phyloP scores from a whole-genome alignment of 23 red algal species.

The Gracilariopsis chorda region DNA sequence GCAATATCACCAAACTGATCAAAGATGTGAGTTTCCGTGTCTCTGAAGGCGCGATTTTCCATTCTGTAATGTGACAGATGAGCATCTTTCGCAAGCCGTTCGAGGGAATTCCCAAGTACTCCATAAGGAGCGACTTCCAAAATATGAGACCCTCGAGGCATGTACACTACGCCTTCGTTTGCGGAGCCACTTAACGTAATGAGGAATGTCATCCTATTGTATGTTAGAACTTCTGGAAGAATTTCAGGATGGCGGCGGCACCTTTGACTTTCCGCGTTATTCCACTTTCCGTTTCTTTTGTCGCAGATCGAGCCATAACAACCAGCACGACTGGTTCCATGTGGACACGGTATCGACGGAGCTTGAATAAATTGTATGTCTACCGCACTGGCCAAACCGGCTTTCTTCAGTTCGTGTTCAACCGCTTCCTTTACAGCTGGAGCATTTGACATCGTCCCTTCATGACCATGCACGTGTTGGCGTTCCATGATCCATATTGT shows the following conservation, averaged over 20 bases:
- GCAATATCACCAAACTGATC: conserved; percentile 42
- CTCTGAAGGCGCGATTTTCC: not conserved
- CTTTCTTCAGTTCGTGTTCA: not conserved
- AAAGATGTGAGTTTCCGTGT: not conserved
- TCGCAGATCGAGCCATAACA: conserved; percentile 12
- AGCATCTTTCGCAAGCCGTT: conserved; percentile 7
- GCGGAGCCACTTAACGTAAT: conserved; percentile 3
- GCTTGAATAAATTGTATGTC: conserved; percentile 34
- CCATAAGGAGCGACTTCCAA: conserved; percentile 36
- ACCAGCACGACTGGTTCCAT: conserved; percentile 20
- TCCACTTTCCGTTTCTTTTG: not conserved
- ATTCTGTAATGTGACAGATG: not conserved
- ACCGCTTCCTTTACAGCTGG: conserved; percentile 21
- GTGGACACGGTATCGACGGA: conserved; percentile 22
- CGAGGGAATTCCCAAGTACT: not conserved
- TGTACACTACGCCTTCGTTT: conserved; percentile 18
- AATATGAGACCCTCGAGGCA: conserved; percentile 27
- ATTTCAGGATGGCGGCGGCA: not conserved
- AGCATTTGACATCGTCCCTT: conserved; percentile 9
- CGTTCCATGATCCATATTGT: conserved; percentile 48
- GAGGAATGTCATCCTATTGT: conserved; percentile 41
- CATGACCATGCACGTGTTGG: not conserved
- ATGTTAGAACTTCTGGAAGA: conserved; percentile 12
- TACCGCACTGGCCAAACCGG: not conserved
- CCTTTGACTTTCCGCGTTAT: not conserved